Evolutionary conservation across 768 basidiomycete species (phyloP), one percentile per base, ranked within the genome.

Genomic region (Tricholoma flavovirens): DNA sequence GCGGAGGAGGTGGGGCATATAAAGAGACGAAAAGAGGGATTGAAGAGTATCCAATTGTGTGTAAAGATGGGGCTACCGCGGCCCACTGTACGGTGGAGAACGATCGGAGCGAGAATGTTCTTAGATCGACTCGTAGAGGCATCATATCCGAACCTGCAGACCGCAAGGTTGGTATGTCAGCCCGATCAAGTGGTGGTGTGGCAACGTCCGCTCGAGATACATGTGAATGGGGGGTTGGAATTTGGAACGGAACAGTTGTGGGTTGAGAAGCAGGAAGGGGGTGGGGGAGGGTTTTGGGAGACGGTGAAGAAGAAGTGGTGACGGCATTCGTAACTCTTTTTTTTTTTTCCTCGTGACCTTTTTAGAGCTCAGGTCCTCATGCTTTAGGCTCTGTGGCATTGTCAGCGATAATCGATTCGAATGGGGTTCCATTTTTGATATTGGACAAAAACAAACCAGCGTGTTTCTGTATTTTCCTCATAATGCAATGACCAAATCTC

Each of bases 141-240:
- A 26, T 64, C 51, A 26, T 64, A 64, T 30, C 62, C 62, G 9
- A 21, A 32, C n/a, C 56, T 64, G 9, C 32, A 57, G 55, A 33
- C 29, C 9, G 59, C 56, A 19, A 62, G 54, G 45, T 55, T 64
- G 15, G 46, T 59, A 36, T 64, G 57, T 29, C 59, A 62, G n/a
- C 60, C 60, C 11, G 58, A 58, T 19, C 22, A 56, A 4, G 61
- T 57, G 15, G 51, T 60, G 2, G 60, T 62, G 10, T 64, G 62
- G 63, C 58, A n/a, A 12, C 57, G 59, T 12, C 49, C 26, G 17
- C 29, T 21, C 19, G 30, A 43, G n/a, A 51, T 17, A 33, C 40
- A 42, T 32, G 46, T 14, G 48, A 12, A 38, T 5, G 50, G 12
- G 10, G 17, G n/a, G 2, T 49, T 53, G 17, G 48, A 53, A 4